phyloP scores from a whole-genome alignment of 1,139 yeast species.

The Zygosaccharomyces pseudobailii region DNA sequence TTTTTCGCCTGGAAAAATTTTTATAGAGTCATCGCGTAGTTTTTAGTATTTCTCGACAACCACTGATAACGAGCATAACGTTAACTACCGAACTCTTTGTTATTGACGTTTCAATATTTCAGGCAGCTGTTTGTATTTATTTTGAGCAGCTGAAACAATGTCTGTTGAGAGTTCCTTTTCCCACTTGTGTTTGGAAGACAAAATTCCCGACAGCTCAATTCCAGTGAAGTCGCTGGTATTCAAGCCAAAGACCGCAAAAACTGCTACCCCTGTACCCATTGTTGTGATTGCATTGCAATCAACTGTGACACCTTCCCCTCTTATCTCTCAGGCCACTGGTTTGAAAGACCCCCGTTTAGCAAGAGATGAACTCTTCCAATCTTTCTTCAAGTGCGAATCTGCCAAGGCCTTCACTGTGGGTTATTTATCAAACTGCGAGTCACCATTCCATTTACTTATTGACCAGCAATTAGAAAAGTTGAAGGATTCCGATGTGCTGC shows the following conservation, averaged over 20 bases:
- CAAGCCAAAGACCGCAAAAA: slow-evolving; percentile 86
- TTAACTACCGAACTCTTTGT: not conserved
- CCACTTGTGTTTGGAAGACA: slow-evolving; percentile 47
- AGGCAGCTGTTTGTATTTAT: not conserved
- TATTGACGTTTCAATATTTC: not conserved
- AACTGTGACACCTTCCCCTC: slow-evolving; percentile 64
- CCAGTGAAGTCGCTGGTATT: slow-evolving; percentile 74
- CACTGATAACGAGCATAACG: not conserved
- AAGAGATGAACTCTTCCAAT: slow-evolving; percentile 67
- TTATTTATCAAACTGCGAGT: slow-evolving; percentile 48
- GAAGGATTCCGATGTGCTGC: slow-evolving; percentile 39
- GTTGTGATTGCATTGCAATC: slow-evolving; percentile 71
- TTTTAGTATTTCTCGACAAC: not conserved
- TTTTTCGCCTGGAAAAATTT: not conserved
- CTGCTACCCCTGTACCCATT: slow-evolving; percentile 77
- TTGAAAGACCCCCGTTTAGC: slow-evolving; percentile 89
- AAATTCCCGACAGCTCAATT: slow-evolving; percentile 41
- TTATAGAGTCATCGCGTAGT: slow-evolving; percentile 5
- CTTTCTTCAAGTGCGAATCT: slow-evolving; percentile 52
- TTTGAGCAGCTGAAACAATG: slow-evolving; percentile 35
- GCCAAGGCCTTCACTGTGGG: slow-evolving; percentile 69
- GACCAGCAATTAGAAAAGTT: slow-evolving; percentile 51
- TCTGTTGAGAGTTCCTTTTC: slow-evolving; percentile 59
- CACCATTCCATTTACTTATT: slow-evolving; percentile 60
- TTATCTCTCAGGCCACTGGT: slow-evolving; percentile 61